Evolutionary conservation across 257 asterid species (phyloP).

Genomic region (Prunella vulgaris): DNA sequence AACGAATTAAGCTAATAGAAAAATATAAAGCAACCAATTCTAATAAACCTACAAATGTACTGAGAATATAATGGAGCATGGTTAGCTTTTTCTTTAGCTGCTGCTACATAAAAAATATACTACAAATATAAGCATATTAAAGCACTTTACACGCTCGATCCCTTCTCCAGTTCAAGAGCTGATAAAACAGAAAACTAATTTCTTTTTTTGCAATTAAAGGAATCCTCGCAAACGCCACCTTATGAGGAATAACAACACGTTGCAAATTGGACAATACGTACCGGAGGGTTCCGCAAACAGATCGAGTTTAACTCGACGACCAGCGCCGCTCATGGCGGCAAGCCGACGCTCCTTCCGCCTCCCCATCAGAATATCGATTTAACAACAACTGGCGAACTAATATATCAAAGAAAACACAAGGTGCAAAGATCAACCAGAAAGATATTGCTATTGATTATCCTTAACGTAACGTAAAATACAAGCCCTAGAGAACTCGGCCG

Average conservation of each 20-base stretch:
- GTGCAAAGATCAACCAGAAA: neutral
- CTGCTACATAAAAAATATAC: too few species aligned
- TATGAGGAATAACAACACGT: neutral
- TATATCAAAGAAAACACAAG: neutral
- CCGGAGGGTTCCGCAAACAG: conserved; percentile 96
- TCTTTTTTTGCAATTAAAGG: neutral
- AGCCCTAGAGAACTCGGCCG: conserved; percentile 27
- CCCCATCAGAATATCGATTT: conserved; percentile 47
- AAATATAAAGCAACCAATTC: neutral
- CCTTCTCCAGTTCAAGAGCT: neutral
- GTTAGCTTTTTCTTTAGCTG: neutral
- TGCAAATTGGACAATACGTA: conserved; percentile 14
- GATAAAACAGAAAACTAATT: neutral
- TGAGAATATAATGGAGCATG: neutral
- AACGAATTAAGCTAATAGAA: neutral
- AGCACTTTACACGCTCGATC: neutral
- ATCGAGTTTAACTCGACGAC: conserved; percentile 91
- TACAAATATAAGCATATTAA: neutral
- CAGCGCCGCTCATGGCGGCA: conserved; percentile 59
- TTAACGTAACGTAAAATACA: neutral
- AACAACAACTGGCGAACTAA: conserved; percentile 3
- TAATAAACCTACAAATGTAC: neutral
- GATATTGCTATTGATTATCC: neutral
- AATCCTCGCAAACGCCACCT: neutral
- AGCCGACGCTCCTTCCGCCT: conserved; percentile 90